These are phyloP conservation scores for Cadophora malorum DNA, from an alignment of 2,329 filamentous ascomycete genomes.

Conservation along the genomic window DNA sequence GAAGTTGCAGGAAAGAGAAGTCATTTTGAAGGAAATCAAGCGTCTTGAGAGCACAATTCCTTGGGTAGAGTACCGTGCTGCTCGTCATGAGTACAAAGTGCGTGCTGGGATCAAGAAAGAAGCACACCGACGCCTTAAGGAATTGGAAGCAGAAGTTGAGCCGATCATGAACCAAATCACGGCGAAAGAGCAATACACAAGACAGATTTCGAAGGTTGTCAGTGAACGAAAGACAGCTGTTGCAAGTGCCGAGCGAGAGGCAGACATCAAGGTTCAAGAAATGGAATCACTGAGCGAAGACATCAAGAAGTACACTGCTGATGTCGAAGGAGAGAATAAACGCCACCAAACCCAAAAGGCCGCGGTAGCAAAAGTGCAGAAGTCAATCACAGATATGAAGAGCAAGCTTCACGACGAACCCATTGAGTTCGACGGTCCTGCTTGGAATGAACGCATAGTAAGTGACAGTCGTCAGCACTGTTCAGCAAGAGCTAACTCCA, in stretches of 20 bases:
- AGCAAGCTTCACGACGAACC: constrained; percentile 67
- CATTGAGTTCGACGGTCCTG: constrained; percentile 69
- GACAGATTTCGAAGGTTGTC: constrained; percentile 61
- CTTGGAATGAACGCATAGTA: constrained; percentile 77
- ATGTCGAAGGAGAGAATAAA: constrained; percentile 58
- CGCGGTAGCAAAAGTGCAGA: constrained; percentile 57
- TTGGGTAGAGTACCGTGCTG: constrained; percentile 67
- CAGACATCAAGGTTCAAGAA: constrained; percentile 52
- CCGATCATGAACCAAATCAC: constrained; percentile 75
- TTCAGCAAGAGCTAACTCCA: constrained; percentile 20
- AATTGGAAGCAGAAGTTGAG: constrained; percentile 65
- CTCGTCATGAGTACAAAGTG: constrained; percentile 54
- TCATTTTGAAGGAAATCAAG: constrained; percentile 68
- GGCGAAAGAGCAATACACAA: constrained; percentile 71
- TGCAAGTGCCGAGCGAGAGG: constrained; percentile 58
- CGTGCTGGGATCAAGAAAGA: constrained; percentile 62
- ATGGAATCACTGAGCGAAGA: constrained; percentile 52
- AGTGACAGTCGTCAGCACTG: constrained; percentile 44
- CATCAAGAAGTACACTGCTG: constrained; percentile 48
- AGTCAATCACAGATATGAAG: constrained; percentile 67
- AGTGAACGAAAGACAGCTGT: constrained; percentile 60
- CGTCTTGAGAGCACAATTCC: constrained; percentile 71
- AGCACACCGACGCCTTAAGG: constrained; percentile 62
- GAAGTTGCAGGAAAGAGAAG: constrained; percentile 75
- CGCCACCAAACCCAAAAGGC: constrained; percentile 55